These are phyloP conservation scores for Gossypioides kirkii DNA, from an alignment of 345 rosid species.

Conservation along the genomic window DNA sequence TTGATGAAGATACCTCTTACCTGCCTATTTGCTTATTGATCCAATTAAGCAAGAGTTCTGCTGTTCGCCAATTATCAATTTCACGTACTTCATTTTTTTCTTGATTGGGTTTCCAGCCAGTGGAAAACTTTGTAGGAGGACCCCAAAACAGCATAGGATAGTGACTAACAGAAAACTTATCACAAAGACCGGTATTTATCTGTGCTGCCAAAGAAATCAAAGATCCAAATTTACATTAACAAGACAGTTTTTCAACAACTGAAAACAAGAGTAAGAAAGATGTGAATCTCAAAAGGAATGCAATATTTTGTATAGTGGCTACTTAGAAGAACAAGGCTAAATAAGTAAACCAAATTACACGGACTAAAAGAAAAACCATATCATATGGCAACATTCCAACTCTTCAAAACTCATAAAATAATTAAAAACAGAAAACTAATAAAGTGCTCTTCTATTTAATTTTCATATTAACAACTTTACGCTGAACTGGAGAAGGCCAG, in stretches of 20 bases:
- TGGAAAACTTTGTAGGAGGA: slow-evolving; percentile 58
- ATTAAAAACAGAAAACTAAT: neutral
- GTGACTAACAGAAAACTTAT: slow-evolving; percentile 71
- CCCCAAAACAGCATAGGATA: slow-evolving; percentile 97
- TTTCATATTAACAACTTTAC: neutral
- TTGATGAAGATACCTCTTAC: slow-evolving; percentile 33
- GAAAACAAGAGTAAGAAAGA: slow-evolving; percentile 5
- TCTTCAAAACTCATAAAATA: neutral
- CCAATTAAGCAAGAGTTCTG: slow-evolving; percentile 79
- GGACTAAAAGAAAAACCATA: neutral
- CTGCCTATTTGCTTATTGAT: slow-evolving; percentile 84
- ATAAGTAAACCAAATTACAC: neutral
- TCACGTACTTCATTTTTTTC: slow-evolving; percentile 49
- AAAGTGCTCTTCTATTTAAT: neutral
- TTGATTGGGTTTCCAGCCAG: slow-evolving; percentile 61
- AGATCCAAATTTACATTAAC: slow-evolving; percentile 26
- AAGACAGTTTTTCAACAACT: slow-evolving; percentile 9
- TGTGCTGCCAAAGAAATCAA: slow-evolving; percentile 73
- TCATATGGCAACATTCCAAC: neutral
- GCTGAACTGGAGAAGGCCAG: slow-evolving; percentile 3
- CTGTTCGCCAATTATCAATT: slow-evolving; percentile 73
- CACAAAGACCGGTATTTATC: slow-evolving; percentile 82
- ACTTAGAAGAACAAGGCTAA: neutral
- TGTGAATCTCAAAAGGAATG: neutral
- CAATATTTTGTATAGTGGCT: neutral